Evolutionary conservation across 352 stramenopile genomes (phyloP).

Genomic region (Pythium rishiriense): DNA sequence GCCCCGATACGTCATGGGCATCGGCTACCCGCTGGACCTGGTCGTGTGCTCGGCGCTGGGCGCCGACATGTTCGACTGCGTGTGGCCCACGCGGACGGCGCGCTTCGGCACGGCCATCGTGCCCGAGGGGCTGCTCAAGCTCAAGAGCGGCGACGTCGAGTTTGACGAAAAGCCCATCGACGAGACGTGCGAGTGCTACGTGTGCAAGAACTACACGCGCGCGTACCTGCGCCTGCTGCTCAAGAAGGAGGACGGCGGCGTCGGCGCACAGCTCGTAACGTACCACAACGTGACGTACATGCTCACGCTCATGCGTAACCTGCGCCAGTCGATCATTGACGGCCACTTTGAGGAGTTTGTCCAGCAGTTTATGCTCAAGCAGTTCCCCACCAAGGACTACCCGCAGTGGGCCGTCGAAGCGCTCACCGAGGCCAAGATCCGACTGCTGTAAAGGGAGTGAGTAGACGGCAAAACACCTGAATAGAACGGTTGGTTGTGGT

Average conservation of each 20-base stretch:
- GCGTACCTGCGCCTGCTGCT: conserved; percentile 70
- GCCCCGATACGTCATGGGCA: conserved; percentile 97
- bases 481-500: too few species aligned
- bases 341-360: conserved; percentile 73
- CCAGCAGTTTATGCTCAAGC: conserved; percentile 71
- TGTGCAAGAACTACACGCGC: conserved; percentile 74
- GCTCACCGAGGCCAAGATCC: conserved; percentile 60
- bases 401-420: conserved; percentile 74
- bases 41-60: conserved; percentile 96
- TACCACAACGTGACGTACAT: conserved; percentile 88
- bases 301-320: conserved; percentile 68
- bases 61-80: conserved; percentile 98
- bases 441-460: conserved; percentile 25
- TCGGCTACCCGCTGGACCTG: conserved; percentile 97
- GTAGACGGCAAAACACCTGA: too few species aligned
- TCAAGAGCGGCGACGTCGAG: conserved; percentile 62
- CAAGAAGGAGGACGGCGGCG: conserved; percentile 69
- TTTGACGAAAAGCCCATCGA: conserved; percentile 66
- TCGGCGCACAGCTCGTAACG: conserved; percentile 72
- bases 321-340: conserved; percentile 79
- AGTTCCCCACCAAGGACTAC: conserved; percentile 58
- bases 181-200: conserved; percentile 63
- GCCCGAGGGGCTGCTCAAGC: conserved; percentile 63
- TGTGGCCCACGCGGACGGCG: conserved; percentile 96
- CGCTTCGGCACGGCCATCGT: conserved; percentile 94